Conservation (phyloP, 2,329 filamentous ascomycete species). For the Blumeriella jaapii region DNA sequence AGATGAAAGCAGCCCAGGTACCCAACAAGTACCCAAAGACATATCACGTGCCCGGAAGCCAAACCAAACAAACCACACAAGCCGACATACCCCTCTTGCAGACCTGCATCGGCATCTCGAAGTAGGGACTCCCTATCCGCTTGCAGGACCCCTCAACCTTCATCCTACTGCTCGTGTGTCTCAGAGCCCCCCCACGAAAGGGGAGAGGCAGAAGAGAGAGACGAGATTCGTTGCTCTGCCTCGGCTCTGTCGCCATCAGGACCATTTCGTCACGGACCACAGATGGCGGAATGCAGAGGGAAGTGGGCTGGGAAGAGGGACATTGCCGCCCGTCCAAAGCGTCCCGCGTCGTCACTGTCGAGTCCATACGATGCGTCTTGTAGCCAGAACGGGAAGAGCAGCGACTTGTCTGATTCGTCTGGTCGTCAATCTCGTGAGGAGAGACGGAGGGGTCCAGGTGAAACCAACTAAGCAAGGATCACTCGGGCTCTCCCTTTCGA, state of each 20-base stretch:
- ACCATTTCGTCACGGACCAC: no score
- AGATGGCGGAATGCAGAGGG: no score
- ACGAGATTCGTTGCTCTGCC: background rate
- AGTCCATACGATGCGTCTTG: slow-evolving; percentile 6
- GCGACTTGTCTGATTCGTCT: slow-evolving; percentile 8
- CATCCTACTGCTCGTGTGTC: background rate
- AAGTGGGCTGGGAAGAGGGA: no score
- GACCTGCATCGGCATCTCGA: background rate
- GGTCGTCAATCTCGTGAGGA: slow-evolving; percentile 1
- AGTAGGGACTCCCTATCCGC: slow-evolving; percentile 3
- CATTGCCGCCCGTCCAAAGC: slow-evolving; percentile 7
- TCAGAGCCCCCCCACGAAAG: background rate
- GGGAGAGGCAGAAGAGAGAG: background rate
- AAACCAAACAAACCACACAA: background rate
- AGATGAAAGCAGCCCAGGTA: no score
- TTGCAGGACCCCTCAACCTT: slow-evolving; percentile 1
- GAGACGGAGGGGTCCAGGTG: slow-evolving; percentile 1
- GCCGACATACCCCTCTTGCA: background rate
- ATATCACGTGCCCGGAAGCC: background rate
- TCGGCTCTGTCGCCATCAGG: background rate
- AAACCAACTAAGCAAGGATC: slow-evolving; percentile 5
- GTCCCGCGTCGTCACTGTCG: slow-evolving; percentile 5
- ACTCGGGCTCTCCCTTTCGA: background rate
- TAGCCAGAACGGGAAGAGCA: slow-evolving; percentile 5
- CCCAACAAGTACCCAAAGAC: background rate